Conservation (phyloP, 2,329 filamentous ascomycete genomes). For the Ascochyta rabiei region DNA sequence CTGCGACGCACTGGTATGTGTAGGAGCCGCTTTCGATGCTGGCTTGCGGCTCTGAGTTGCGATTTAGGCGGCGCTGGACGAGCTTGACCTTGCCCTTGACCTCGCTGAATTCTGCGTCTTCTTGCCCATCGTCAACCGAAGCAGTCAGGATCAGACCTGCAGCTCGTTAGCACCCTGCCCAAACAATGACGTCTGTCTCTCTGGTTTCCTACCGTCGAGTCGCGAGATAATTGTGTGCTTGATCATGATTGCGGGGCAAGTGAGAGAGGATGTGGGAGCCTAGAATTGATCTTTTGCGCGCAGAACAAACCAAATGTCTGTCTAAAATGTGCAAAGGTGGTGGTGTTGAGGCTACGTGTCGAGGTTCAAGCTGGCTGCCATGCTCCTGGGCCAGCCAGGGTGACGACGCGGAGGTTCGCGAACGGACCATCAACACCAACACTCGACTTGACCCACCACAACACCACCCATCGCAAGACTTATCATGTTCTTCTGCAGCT, state of each 20-base stretch:
- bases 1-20: conserved; percentile 75
- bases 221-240: conserved; percentile 92
- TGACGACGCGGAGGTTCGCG: conserved; percentile 32
- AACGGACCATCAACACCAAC: conserved; percentile 22
- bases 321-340: conserved; percentile 4
- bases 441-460: not conserved
- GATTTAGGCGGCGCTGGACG: conserved; percentile 84
- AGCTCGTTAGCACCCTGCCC: conserved; percentile 26
- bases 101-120: conserved; percentile 72
- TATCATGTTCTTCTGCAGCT: not conserved
- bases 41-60: conserved; percentile 87
- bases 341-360: conserved; percentile 41
- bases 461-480: not conserved
- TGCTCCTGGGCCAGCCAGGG: conserved; percentile 12
- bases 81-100: conserved; percentile 91
- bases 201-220: conserved; percentile 72
- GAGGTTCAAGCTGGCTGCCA: conserved; percentile 19
- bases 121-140: conserved; percentile 89
- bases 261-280: not conserved
- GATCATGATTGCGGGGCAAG: conserved; percentile 65
- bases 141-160: conserved; percentile 92
- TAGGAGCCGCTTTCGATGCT: conserved; percentile 86
- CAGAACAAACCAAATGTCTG: not conserved
- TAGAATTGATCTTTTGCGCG: not conserved
- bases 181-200: conserved; percentile 8